Percentiles rank a stretch among this genome's conserved stretches.
phyloP scores from a whole-genome alignment of 1,139 yeast genomes.

The Blastobotrys apis region DNA sequence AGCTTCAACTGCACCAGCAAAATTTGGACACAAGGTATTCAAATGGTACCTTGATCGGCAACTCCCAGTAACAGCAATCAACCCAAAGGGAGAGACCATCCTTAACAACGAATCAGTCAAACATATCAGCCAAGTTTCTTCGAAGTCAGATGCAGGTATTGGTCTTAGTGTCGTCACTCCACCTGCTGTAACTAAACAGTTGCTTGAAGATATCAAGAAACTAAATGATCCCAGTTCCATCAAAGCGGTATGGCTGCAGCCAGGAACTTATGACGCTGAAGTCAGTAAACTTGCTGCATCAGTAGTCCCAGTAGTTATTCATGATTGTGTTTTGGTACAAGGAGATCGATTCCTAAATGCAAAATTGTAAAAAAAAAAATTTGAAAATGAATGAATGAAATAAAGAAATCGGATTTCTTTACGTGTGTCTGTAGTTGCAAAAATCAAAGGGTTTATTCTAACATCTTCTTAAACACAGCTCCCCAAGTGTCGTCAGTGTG shows the following conservation, averaged over 20 bases:
- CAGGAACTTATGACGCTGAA: constrained; percentile 63
- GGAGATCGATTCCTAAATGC: constrained; percentile 53
- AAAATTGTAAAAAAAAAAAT: constrained; percentile 21
- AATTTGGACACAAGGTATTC: constrained; percentile 68
- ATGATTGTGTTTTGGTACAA: constrained; percentile 66
- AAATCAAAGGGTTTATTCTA: constrained; percentile 20
- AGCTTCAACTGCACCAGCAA: constrained; percentile 60
- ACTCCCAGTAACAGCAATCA: constrained; percentile 63
- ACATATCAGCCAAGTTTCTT: constrained; percentile 37
- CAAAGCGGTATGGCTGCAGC: constrained; percentile 76
- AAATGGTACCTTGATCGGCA: constrained; percentile 60
- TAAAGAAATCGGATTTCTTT: not conserved
- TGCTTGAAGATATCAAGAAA: constrained; percentile 43
- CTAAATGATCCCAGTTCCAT: constrained; percentile 35
- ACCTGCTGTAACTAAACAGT: constrained; percentile 51
- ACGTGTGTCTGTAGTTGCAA: too few species aligned
- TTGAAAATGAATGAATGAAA: too few species aligned
- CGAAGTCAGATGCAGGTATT: constrained; percentile 25
- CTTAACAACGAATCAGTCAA: constrained; percentile 43
- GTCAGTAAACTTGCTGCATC: constrained; percentile 46
- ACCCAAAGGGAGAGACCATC: constrained; percentile 50
- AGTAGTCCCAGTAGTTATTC: constrained; percentile 44
- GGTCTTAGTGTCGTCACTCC: constrained; percentile 60
- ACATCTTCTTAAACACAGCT: constrained; percentile 33
- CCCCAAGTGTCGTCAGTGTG: constrained; percentile 32